These are phyloP conservation scores for Ganoderma sp. DNA, from an alignment of 1,284 basidiomycete species.

Conservation along the genomic window DNA sequence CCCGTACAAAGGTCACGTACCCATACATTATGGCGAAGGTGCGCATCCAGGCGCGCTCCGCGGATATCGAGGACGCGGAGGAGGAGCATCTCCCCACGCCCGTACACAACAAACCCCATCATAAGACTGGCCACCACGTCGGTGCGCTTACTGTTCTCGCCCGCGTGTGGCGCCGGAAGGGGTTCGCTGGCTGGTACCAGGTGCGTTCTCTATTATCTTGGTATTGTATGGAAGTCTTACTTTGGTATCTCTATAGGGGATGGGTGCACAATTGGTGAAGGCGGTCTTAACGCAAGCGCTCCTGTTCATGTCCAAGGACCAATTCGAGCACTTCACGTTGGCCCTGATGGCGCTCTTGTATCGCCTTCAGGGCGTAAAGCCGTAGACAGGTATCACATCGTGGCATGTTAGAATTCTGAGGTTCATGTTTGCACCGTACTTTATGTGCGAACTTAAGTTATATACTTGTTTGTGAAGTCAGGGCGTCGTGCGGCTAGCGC, in stretches of 20 bases:
- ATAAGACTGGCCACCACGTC: conserved; percentile 55
- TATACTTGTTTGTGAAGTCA: too few relatives aligned
- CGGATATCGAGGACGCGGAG: conserved; percentile 56
- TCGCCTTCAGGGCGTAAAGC: conserved; percentile 30
- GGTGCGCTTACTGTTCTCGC: conserved; percentile 82
- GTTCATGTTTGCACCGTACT: not conserved
- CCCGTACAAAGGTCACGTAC: conserved; percentile 73
- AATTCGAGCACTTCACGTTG: conserved; percentile 81
- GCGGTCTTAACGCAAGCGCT: conserved; percentile 86
- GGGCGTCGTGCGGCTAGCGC: too few relatives aligned
- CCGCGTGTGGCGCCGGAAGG: conserved; percentile 77
- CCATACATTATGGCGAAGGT: conserved; percentile 98
- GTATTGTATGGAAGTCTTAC: conserved; percentile 1
- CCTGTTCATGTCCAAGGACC: conserved; percentile 83
- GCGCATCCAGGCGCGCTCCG: conserved; percentile 86
- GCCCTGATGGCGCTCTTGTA: conserved; percentile 61
- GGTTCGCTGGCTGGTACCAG: conserved; percentile 94
- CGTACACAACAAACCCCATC: conserved; percentile 45
- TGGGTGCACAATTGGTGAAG: conserved; percentile 90
- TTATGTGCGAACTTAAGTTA: too few relatives aligned
- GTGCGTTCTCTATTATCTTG: conserved; percentile 52
- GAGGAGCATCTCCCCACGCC: conserved; percentile 47
- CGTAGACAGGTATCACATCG: conserved; percentile 19
- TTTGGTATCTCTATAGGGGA: conserved; percentile 59
- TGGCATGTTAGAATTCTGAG: not conserved